Base-by-base conservation (phyloP, 2,329 filamentous ascomycete species). In the Sporothrix dimorphospora region DNA sequence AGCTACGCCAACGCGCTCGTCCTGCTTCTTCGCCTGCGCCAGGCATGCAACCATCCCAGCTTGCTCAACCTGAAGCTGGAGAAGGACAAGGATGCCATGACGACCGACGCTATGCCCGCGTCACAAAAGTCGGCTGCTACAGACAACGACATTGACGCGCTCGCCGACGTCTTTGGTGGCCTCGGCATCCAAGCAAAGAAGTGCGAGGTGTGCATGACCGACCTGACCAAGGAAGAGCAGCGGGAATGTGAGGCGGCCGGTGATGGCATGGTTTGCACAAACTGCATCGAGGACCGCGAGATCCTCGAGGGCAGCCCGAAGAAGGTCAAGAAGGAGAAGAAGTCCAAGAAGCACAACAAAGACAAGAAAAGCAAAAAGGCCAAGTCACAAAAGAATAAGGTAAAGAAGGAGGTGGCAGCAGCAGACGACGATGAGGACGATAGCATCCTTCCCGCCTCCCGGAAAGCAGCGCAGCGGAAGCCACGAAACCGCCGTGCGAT, bases 1-100 rank as follows among this genome's bases (percentile, higher is more conserved):
- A 97, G 94, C 82, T 98, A 98, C 79, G 95, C 97, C 72, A 97
- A 94, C 77, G 96, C 96, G 21, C 89, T 99, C 78, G 94, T 97
- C 14, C 84, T 99, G 73, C 88, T 99, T n/a, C 84, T 99, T 71
- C 91, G 96, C 51, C 85, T 99, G 73, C 88, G 96, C 73, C 96
- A 99, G 80, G 93, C 94, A 24, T 99, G 96, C 81, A 97, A 99
- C 78, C 96, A 99, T 79, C 94, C 94, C 0, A 91, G 94, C 75
- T 85, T 99, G 61, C 91, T 97, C 14, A 93, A 93, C 75, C 91
- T 91, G 75, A 95, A 97, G 78, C 85, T 98, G 72, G 91, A 91
- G 71, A 93, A 93, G 75, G 96, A 99, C 79, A 94, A 91, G 77
- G 96, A 98, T 78, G 93, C 93, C 2, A 83, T 97, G 71, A 87